phyloP scores from a whole-genome alignment of 2,329 filamentous ascomycete species.

The Exophiala sp. region DNA sequence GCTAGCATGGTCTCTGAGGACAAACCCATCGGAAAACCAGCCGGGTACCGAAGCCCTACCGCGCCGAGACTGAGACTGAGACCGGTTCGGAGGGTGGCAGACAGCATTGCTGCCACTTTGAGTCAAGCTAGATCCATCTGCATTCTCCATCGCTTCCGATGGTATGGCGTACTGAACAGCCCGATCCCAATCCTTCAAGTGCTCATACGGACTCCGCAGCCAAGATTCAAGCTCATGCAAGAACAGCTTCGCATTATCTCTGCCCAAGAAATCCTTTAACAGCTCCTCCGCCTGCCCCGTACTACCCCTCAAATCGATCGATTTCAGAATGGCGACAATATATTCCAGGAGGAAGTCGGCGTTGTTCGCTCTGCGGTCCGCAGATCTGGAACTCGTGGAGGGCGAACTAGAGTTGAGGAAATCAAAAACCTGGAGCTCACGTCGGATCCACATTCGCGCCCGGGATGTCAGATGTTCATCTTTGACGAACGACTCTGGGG shows the following conservation, averaged over 20 bases:
- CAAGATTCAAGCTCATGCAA: constrained; percentile 79
- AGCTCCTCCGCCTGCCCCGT: constrained; percentile 73
- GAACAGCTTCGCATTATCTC: constrained; percentile 66
- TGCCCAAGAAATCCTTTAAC: constrained; percentile 69
- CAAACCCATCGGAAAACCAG: constrained; percentile 20
- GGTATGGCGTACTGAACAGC: constrained; percentile 61
- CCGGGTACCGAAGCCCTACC: constrained; percentile 6
- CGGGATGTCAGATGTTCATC: constrained; percentile 66
- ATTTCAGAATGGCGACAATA: constrained; percentile 74
- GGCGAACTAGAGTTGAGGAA: constrained; percentile 51
- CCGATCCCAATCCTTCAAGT: constrained; percentile 71
- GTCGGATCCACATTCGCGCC: constrained; percentile 72
- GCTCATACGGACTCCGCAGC: constrained; percentile 71
- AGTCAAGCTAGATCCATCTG: background rate
- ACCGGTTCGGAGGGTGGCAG: constrained; percentile 3
- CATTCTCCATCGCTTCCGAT: background rate
- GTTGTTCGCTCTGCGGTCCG: constrained; percentile 54
- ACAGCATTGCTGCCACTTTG: background rate
- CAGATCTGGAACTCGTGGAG: constrained; percentile 5
- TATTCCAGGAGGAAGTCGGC: constrained; percentile 83
- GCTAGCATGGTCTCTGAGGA: constrained; percentile 5
- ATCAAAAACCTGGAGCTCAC: constrained; percentile 76
- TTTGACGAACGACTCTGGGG: constrained; percentile 57
- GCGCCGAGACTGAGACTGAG: background rate
- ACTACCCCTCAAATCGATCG: constrained; percentile 72